phyloP scores from a whole-genome alignment of 495 filamentous ascomycete species.

The Rostrohypoxylon terebratum region DNA sequence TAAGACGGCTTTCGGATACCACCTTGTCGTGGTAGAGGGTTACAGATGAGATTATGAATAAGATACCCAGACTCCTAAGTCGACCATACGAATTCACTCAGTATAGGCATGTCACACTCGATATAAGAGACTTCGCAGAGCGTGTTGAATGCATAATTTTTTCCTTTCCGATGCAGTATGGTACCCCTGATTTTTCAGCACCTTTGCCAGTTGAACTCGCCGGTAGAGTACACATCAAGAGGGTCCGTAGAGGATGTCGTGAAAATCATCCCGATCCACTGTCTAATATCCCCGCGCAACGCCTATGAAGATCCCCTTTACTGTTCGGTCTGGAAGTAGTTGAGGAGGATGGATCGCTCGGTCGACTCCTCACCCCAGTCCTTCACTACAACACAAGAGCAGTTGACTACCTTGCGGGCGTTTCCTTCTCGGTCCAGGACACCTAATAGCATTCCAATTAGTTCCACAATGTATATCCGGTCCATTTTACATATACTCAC shows the following conservation, averaged over 20 bases:
- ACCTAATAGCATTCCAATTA: conserved; percentile 65
- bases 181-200: conserved; percentile 45
- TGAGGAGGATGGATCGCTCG: conserved; percentile 96
- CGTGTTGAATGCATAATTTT: conserved; percentile 46
- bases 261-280: conserved; percentile 50
- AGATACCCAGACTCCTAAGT: conserved; percentile 30
- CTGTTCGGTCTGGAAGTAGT: conserved; percentile 96
- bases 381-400: conserved; percentile 98
- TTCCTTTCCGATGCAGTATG: conserved; percentile 55
- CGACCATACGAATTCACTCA: background rate
- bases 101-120: conserved; percentile 10
- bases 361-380: conserved; percentile 99
- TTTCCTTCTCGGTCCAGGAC: conserved; percentile 99
- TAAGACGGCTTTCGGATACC: conserved; percentile 90
- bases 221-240: conserved; percentile 52
- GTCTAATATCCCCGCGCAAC: conserved; percentile 49
- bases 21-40: conserved; percentile 85
- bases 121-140: conserved; percentile 3
- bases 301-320: conserved; percentile 53
- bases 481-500: conserved; percentile 67
- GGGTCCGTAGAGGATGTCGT: conserved; percentile 41
- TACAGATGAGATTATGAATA: conserved; percentile 45
- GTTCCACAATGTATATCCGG: conserved; percentile 1
- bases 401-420: conserved; percentile 99
- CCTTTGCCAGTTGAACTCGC: conserved; percentile 52